phyloP scores from a whole-genome alignment of 352 stramenopile species.

The Blastocystis sp. region DNA sequence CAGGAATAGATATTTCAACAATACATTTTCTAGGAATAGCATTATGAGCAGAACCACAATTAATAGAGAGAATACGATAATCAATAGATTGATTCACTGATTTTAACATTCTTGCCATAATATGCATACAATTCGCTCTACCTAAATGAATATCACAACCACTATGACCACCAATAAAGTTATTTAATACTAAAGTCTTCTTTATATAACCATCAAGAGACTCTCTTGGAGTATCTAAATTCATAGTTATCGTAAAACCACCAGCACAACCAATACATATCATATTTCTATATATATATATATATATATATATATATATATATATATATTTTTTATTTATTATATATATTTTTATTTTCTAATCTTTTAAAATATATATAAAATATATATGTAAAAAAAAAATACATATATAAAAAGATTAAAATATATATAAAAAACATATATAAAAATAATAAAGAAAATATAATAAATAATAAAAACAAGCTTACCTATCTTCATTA shows the following conservation, averaged over 20 bases:
- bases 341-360: too few relatives aligned
- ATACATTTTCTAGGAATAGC: slow-evolving; percentile 35
- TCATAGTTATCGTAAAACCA: slow-evolving; percentile 16
- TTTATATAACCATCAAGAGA: slow-evolving; percentile 18
- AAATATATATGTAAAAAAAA: too few relatives aligned
- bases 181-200: slow-evolving; percentile 17
- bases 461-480: too few relatives aligned
- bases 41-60: slow-evolving; percentile 34
- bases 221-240: slow-evolving; percentile 10
- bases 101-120: slow-evolving; percentile 16
- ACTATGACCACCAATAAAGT: slow-evolving; percentile 30
- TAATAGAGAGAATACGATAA: slow-evolving; percentile 8
- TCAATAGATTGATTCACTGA: background rate
- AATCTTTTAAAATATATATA: too few relatives aligned
- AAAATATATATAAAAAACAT: too few relatives aligned
- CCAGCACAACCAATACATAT: slow-evolving; percentile 32
- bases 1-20: background rate
- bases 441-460: too few relatives aligned
- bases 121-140: slow-evolving; percentile 21
- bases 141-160: slow-evolving; percentile 34
- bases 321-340: too few relatives aligned
- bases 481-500: slow-evolving; percentile 34
- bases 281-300: too few relatives aligned
- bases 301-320: too few relatives aligned
- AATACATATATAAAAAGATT: too few relatives aligned